Conservation (phyloP, 139 green algal species). For the Ettlia oleoabundans region DNA sequence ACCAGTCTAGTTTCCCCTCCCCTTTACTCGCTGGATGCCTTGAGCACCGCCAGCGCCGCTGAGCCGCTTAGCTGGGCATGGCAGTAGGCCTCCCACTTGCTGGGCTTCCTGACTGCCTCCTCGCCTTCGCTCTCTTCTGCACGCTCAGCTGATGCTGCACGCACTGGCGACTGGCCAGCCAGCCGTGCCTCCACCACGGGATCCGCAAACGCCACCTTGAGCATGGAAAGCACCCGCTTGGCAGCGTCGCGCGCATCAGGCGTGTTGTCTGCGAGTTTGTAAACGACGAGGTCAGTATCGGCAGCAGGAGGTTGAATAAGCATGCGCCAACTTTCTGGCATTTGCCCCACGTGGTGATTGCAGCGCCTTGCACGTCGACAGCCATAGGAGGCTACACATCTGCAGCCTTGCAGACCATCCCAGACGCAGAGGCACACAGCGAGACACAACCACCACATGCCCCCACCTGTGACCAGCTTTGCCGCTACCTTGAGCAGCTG, state of each 20-base stretch:
- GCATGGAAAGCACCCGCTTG: constrained; percentile 35
- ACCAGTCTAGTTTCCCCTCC: not conserved
- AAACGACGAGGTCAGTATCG: too few relatives aligned
- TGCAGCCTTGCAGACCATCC: too few relatives aligned
- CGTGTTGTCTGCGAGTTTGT: constrained; percentile 75
- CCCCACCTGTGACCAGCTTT: constrained; percentile 45
- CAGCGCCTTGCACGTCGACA: too few relatives aligned
- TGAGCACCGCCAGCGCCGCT: constrained; percentile 15
- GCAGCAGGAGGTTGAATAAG: too few relatives aligned
- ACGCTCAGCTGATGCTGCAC: not conserved
- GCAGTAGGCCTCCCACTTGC: constrained; percentile 29
- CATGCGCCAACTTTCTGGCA: too few relatives aligned
- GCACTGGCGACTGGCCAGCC: not conserved
- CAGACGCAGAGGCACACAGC: not conserved
- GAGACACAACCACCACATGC: not conserved
- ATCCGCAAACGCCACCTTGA: constrained; percentile 34
- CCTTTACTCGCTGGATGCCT: not conserved
- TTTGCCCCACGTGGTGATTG: too few relatives aligned
- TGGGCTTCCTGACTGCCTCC: not conserved
- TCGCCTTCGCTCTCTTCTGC: constrained; percentile 5
- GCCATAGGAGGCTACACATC: too few relatives aligned
- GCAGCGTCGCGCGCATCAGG: constrained; percentile 62
- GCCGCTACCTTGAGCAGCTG: constrained; percentile 38
- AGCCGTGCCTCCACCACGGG: constrained; percentile 16
- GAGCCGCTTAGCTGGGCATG: constrained; percentile 8